Percentiles rank a stretch among this genome's conserved stretches.
These are phyloP conservation scores for Stentor roeselii DNA, from an alignment of 73 alveolate species.

Conservation along the genomic window DNA sequence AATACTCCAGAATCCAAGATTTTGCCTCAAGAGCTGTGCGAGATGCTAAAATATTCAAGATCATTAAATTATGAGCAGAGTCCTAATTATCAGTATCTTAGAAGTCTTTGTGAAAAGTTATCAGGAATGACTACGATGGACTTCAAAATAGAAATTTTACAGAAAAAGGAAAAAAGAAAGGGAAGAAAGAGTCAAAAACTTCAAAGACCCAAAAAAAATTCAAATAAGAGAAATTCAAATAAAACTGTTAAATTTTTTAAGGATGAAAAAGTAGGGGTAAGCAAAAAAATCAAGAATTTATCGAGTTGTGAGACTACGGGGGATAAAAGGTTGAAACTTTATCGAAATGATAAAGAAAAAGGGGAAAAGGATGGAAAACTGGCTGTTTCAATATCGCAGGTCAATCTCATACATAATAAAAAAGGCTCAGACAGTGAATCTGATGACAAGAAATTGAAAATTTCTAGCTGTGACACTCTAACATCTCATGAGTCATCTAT, in stretches of 20 bases:
- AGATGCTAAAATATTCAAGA: conserved; percentile 64
- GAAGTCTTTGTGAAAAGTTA: conserved; percentile 43
- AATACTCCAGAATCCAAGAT: neutral
- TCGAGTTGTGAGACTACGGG: neutral
- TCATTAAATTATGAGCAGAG: conserved; percentile 67
- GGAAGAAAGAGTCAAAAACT: neutral
- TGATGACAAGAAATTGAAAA: neutral
- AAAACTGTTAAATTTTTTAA: too few species aligned
- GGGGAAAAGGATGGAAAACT: neutral
- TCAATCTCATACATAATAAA: neutral
- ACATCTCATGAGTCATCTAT: neutral
- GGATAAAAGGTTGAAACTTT: too few species aligned
- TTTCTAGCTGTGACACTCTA: neutral
- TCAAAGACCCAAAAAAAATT: neutral
- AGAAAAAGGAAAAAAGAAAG: too few species aligned
- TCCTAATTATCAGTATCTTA: conserved; percentile 78
- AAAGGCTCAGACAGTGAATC: neutral
- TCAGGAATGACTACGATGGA: neutral
- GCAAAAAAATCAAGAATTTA: neutral
- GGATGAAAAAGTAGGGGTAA: neutral
- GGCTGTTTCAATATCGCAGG: neutral
- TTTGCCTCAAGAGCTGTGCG: conserved; percentile 72
- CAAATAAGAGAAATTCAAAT: neutral
- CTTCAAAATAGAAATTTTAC: neutral
- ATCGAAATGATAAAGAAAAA: neutral